These are phyloP conservation scores for Trametes sanguinea DNA, from an alignment of 768 basidiomycete species.

Conservation along the genomic window DNA sequence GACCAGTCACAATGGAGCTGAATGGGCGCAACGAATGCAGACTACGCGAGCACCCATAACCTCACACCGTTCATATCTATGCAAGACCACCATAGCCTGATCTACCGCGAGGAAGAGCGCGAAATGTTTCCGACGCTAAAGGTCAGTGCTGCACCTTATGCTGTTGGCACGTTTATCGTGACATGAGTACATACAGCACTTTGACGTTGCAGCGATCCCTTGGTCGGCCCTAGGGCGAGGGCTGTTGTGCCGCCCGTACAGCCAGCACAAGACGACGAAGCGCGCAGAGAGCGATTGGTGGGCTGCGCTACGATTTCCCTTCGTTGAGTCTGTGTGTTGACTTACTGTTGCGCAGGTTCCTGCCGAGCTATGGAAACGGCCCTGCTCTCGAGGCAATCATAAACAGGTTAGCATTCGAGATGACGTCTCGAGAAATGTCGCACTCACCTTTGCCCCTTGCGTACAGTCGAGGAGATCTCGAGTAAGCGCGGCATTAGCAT, in stretches of 20 bases:
- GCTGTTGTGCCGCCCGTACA: conserved; percentile 32
- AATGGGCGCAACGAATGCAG: conserved; percentile 21
- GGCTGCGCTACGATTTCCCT: neutral
- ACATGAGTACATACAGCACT: neutral
- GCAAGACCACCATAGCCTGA: conserved; percentile 59
- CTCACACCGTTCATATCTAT: conserved; percentile 61
- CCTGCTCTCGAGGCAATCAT: conserved; percentile 15
- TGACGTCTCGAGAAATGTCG: neutral
- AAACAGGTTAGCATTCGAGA: conserved; percentile 12
- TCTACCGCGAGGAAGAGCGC: conserved; percentile 63
- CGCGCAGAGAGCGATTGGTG: conserved; percentile 31
- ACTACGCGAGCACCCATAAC: conserved; percentile 43
- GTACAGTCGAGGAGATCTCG: conserved; percentile 41
- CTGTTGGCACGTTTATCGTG: no score
- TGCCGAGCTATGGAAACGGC: conserved; percentile 9
- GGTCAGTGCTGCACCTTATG: conserved; percentile 16
- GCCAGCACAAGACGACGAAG: conserved; percentile 24
- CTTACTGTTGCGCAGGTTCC: conserved; percentile 1
- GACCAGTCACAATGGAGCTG: no score
- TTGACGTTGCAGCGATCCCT: conserved; percentile 41
- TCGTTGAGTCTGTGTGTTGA: neutral
- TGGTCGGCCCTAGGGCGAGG: conserved; percentile 43
- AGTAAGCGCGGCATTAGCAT: conserved; percentile 41
- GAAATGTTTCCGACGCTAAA: conserved; percentile 54
- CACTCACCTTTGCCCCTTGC: neutral